Percentiles rank a stretch among this genome's conserved stretches.
Conservation (phyloP, 2,329 filamentous ascomycete genomes). For the Ophiostoma tasmaniense region DNA sequence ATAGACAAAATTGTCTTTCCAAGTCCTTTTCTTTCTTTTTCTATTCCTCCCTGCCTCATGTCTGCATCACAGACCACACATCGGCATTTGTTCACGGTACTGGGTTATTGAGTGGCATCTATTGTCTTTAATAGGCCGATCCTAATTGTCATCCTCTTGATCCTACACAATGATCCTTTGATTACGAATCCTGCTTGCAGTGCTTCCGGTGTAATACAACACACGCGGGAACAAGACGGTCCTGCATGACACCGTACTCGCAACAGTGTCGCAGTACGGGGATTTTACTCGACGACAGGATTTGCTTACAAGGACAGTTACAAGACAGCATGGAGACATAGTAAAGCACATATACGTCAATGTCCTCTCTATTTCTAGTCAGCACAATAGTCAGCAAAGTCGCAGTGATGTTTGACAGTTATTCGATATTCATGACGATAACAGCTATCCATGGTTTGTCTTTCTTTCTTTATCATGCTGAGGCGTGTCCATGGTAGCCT, state of each 20-base stretch:
- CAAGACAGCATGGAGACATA: not conserved
- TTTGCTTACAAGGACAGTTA: too few relatives aligned
- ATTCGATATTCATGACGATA: not conserved
- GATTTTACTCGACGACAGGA: not conserved
- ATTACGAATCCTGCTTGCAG: not conserved
- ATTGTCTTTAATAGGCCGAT: not conserved
- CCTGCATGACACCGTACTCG: not conserved
- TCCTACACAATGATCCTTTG: not conserved
- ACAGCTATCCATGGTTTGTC: not conserved
- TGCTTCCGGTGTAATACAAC: not conserved
- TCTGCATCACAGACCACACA: not conserved
- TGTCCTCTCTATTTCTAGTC: not conserved
- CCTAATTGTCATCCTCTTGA: not conserved
- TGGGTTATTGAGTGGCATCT: not conserved
- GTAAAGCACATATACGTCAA: not conserved
- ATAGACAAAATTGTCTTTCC: not conserved
- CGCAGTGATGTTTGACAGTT: not conserved
- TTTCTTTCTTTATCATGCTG: not conserved
- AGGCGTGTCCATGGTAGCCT: not conserved
- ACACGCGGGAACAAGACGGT: not conserved
- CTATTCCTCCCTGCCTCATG: not conserved
- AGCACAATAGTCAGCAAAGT: not conserved
- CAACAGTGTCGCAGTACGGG: not conserved
- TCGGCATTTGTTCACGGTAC: not conserved
- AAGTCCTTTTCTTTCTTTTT: not conserved